Conservation (phyloP, 768 basidiomycete species). For the Paxillus involutus region DNA sequence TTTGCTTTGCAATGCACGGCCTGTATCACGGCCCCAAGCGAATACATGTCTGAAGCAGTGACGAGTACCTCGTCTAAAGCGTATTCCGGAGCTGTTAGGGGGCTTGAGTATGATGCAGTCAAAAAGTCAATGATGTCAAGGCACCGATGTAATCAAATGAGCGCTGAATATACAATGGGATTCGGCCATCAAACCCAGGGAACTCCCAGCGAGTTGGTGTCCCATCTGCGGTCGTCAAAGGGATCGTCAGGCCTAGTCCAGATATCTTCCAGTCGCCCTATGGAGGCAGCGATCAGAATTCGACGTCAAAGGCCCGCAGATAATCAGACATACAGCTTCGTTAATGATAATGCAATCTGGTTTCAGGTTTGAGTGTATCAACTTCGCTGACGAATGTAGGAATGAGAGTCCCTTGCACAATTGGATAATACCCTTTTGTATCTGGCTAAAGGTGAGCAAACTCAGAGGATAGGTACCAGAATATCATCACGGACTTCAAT, state of each 20-base stretch:
- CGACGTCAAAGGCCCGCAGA: not conserved
- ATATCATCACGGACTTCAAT: constrained; percentile 66
- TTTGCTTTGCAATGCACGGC: constrained; percentile 87
- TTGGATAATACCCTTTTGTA: constrained; percentile 95
- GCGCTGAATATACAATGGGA: constrained; percentile 81
- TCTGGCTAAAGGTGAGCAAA: constrained; percentile 42
- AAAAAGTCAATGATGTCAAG: not conserved
- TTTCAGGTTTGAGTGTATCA: constrained; percentile 89
- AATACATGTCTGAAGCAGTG: constrained; percentile 91
- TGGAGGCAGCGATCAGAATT: not conserved
- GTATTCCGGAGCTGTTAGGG: constrained; percentile 84
- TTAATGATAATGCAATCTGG: constrained; percentile 91
- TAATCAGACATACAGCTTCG: constrained; percentile 58
- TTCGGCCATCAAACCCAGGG: constrained; percentile 80
- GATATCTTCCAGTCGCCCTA: constrained; percentile 99
- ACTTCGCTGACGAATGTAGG: constrained; percentile 86
- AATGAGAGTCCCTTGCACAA: constrained; percentile 88
- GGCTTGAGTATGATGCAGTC: constrained; percentile 2
- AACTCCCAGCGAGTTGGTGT: constrained; percentile 84
- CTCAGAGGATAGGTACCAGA: not conserved
- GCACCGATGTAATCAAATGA: constrained; percentile 94
- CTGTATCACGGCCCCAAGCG: constrained; percentile 88
- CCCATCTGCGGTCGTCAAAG: constrained; percentile 67
- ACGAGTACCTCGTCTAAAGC: constrained; percentile 84
- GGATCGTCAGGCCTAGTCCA: constrained; percentile 85